These are phyloP conservation scores for Melampsora occidentalis DNA, from an alignment of 1,284 basidiomycete genomes.

Conservation along the genomic window DNA sequence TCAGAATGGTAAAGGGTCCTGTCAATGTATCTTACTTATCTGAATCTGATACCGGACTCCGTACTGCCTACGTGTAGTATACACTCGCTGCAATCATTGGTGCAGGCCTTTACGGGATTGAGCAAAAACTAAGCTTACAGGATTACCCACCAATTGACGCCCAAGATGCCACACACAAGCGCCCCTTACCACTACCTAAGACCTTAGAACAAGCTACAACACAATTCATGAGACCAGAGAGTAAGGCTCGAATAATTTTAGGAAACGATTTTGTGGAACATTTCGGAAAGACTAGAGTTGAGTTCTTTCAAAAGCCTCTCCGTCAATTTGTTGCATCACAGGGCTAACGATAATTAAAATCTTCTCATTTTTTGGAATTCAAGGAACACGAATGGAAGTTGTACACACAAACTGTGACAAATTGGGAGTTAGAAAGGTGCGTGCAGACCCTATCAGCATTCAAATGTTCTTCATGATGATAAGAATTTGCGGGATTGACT, in stretches of 20 bases:
- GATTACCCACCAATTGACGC: neutral
- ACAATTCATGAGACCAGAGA: slow-evolving; percentile 37
- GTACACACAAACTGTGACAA: slow-evolving; percentile 37
- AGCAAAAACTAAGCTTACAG: neutral
- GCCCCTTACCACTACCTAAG: slow-evolving; percentile 15
- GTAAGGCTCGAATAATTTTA: slow-evolving; percentile 26
- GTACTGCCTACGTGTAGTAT: neutral
- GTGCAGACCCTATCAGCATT: neutral
- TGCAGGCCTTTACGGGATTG: slow-evolving; percentile 34
- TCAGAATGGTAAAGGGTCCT: neutral
- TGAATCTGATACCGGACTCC: neutral
- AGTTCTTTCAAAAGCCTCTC: neutral
- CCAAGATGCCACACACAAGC: neutral
- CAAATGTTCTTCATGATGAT: neutral
- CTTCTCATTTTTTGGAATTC: neutral
- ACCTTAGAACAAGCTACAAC: slow-evolving; percentile 28
- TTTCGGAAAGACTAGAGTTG: slow-evolving; percentile 33
- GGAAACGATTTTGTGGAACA: slow-evolving; percentile 35
- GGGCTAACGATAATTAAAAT: neutral
- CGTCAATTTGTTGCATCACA: neutral
- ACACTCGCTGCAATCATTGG: slow-evolving; percentile 33
- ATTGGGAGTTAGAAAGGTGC: slow-evolving; percentile 42
- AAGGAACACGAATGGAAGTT: slow-evolving; percentile 43
- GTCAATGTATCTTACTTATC: neutral
- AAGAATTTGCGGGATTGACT: neutral